Evolutionary conservation across 495 filamentous ascomycete genomes (phyloP), one percentile per base, ranked within the genome.

Genomic region (Hapsidospora chrysogenum): DNA sequence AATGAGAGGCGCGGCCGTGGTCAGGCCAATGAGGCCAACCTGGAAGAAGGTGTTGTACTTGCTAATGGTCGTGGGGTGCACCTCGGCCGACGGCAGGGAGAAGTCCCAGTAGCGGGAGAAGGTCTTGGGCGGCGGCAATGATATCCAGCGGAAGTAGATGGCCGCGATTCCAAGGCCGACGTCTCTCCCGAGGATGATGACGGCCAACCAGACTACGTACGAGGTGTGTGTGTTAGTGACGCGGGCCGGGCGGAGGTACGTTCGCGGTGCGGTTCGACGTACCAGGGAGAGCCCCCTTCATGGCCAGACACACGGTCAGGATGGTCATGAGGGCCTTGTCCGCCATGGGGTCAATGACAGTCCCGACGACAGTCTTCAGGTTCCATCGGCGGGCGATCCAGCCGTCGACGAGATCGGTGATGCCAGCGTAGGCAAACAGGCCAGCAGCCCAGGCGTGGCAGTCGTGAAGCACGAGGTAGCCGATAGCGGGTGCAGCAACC

Each of bases 41-140:
- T 92, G 84, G 47, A 92, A 47, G 2, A 76, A 76, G 0, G 84
- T 92, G 43, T 92, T 92, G 39, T 77, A 70, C 65, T 97, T 97
- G 43, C 80, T 89, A 43, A 97, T 83, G 11, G 64, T 72, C 0
- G 89, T 97, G 0, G 89, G 89, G 42, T 78, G 78, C 3, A 97
- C 89, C 53, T 96, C 89, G 1, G 89, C 89, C 30, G 74, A 81
- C 0, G 89, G 89, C 13, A 97, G 69, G 9, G 76, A 81, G 46
- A 96, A 96, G 51, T 97, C 92, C 92, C 92, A 97, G 52, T 95
- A 97, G n/a, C 89, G 63, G 10, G 64, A 56, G 55, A 93, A 78
- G 0, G 89, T 96, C 55, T 94, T 94, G 4, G 89, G 89, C 0
- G 80, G 75, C 1, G 89, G 89, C 15, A 97, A 68, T 3, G 80